These are phyloP conservation scores for Linderniella brevidens DNA, from an alignment of 257 asterid species.

Conservation along the genomic window DNA sequence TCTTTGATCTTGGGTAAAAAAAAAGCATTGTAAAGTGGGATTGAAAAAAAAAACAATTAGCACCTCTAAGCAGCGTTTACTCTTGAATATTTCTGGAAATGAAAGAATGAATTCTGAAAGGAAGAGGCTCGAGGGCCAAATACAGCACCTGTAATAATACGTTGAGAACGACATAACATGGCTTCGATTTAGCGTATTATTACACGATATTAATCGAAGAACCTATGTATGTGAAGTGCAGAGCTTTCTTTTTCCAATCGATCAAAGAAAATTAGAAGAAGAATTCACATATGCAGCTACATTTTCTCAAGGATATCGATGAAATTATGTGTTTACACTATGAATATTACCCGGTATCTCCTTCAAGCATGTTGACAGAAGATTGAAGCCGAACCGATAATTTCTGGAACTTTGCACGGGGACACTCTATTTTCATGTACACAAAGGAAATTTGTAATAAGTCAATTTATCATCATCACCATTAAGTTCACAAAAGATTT, in stretches of 20 bases:
- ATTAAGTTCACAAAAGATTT: not conserved
- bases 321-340: not conserved
- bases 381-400: constrained; percentile 51
- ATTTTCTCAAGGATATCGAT: not conserved
- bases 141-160: constrained; percentile 48
- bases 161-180: constrained; percentile 1
- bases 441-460: not conserved
- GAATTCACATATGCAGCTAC: not conserved
- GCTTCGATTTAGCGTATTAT: no score
- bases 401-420: constrained; percentile 25
- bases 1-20: no score
- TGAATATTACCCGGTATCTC: constrained; percentile 70
- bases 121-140: constrained; percentile 94
- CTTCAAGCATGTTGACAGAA: constrained; percentile 91
- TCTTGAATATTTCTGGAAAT: constrained; percentile 54
- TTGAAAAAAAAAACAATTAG: not conserved
- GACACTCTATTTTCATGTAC: constrained; percentile 3
- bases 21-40: no score
- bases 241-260: no score
- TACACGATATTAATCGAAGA: no score
- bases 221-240: no score
- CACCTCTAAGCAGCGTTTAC: constrained; percentile 92
- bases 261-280: constrained; percentile 5
- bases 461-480: not conserved
- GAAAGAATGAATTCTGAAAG: constrained; percentile 88